Percentiles rank a stretch among this genome's conserved stretches.
These are phyloP conservation scores for Pseudocercospora crystallina DNA, from an alignment of 2,329 filamentous ascomycete species.

Conservation along the genomic window DNA sequence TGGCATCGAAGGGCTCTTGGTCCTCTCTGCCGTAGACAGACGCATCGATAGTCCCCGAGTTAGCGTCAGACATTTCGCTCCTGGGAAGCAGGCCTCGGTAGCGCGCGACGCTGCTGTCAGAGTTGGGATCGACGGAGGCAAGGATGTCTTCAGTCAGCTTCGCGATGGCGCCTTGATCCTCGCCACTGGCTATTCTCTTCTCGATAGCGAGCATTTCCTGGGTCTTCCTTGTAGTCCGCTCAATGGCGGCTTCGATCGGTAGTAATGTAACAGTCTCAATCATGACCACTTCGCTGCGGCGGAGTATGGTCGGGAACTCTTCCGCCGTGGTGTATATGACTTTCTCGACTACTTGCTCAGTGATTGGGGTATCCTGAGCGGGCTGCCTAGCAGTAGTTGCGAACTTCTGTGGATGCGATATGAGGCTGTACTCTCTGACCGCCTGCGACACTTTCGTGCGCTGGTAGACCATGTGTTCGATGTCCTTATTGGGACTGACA, in stretches of 20 bases:
- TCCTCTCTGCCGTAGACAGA: conserved; percentile 29
- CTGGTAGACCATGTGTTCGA: conserved; percentile 81
- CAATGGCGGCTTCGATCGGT: conserved; percentile 82
- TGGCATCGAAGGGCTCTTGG: conserved; percentile 49
- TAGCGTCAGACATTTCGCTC: conserved; percentile 40
- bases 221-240: conserved; percentile 87
- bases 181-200: conserved; percentile 60
- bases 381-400: conserved; percentile 73
- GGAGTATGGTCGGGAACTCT: conserved; percentile 84
- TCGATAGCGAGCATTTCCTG: conserved; percentile 77
- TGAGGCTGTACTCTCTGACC: conserved; percentile 82
- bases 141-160: conserved; percentile 73
- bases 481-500: conserved; percentile 78
- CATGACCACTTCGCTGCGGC: conserved; percentile 79
- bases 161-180: conserved; percentile 63
- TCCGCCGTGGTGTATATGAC: conserved; percentile 79
- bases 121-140: conserved; percentile 71
- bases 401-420: conserved; percentile 74
- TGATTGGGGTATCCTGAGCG: conserved; percentile 59
- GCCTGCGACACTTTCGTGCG: conserved; percentile 78
- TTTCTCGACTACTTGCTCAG: conserved; percentile 80
- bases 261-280: conserved; percentile 66
- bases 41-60: conserved; percentile 38
- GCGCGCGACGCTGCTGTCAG: conserved; percentile 73
- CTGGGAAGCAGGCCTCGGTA: conserved; percentile 73